Evolutionary conservation across 23 red algal species (phyloP).

Genomic region (Porphyridium purpureum): DNA sequence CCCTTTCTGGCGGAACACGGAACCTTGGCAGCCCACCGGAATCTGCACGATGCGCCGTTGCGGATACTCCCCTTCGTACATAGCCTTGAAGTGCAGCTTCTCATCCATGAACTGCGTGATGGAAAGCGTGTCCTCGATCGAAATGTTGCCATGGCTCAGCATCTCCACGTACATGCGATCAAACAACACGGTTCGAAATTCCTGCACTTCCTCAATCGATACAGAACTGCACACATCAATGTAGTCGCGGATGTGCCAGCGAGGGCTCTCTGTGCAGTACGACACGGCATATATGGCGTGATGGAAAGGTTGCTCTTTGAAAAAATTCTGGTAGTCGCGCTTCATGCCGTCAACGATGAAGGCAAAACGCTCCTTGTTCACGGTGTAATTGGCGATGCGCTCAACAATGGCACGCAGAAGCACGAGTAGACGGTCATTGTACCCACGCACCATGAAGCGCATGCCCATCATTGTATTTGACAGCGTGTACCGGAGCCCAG

Average conservation of each 20-base stretch:
- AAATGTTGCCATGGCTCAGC: constrained; percentile 66
- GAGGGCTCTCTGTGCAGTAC: constrained; percentile 27
- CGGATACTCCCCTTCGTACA: constrained; percentile 12
- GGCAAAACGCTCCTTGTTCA: constrained; percentile 16
- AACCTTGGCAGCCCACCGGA: constrained; percentile 4
- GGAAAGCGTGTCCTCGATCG: constrained; percentile 11
- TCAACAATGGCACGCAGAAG: constrained; percentile 15
- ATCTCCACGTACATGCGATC: constrained; percentile 20
- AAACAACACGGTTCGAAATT: constrained; percentile 13
- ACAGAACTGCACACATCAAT: constrained; percentile 2
- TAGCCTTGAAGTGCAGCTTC: constrained; percentile 19
- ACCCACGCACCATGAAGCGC: constrained; percentile 23
- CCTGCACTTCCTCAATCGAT: constrained; percentile 14
- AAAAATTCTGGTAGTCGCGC: constrained; percentile 39
- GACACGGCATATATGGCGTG: constrained; percentile 35
- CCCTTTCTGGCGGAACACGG: constrained; percentile 15
- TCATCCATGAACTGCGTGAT: constrained; percentile 20
- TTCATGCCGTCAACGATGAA: constrained; percentile 29
- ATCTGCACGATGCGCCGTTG: constrained; percentile 30
- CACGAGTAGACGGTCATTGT: constrained; percentile 29
- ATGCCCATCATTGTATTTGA: constrained; percentile 15
- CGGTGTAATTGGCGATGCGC: constrained; percentile 20
- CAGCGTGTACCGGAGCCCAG: constrained; percentile 35
- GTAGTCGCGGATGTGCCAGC: constrained; percentile 58
- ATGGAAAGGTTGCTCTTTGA: constrained; percentile 22